These are phyloP conservation scores for Dicorynia guianensis DNA, from an alignment of 306 rosid genomes.

Conservation along the genomic window DNA sequence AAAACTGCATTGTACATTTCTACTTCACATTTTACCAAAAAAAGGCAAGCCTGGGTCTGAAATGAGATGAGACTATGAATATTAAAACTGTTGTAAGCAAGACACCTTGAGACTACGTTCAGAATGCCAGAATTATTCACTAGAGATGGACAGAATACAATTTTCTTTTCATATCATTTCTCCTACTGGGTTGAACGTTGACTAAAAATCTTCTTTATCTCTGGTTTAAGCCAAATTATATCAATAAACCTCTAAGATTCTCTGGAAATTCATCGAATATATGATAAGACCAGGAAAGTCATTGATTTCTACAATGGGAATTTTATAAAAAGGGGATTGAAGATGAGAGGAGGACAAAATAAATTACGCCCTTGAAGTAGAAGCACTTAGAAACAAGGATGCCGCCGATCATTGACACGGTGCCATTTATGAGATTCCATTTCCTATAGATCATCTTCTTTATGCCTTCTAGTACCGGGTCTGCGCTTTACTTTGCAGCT, in stretches of 20 bases:
- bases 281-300: neutral
- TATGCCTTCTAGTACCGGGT: neutral
- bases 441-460: slow-evolving; percentile 78
- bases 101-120: slow-evolving; percentile 30
- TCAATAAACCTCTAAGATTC: neutral
- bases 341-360: neutral
- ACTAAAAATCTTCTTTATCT: slow-evolving; percentile 47
- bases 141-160: slow-evolving; percentile 31
- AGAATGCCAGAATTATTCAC: slow-evolving; percentile 47
- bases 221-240: slow-evolving; percentile 39
- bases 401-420: slow-evolving; percentile 64
- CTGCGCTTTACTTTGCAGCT: neutral
- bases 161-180: slow-evolving; percentile 35
- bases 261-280: slow-evolving; percentile 4
- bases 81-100: slow-evolving; percentile 15
- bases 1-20: slow-evolving; percentile 34
- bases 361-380: slow-evolving; percentile 56
- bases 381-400: slow-evolving; percentile 54
- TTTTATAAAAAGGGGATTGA: slow-evolving; percentile 14
- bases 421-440: slow-evolving; percentile 91
- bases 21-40: slow-evolving; percentile 35
- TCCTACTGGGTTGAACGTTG: slow-evolving; percentile 52
- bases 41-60: slow-evolving; percentile 23
- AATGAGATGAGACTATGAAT: slow-evolving; percentile 29
- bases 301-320: too few relatives aligned